Percentiles rank a stretch among this genome's conserved stretches.
These are phyloP conservation scores for Agarophyton chilense DNA, from an alignment of 23 red algal genomes.

Conservation along the genomic window DNA sequence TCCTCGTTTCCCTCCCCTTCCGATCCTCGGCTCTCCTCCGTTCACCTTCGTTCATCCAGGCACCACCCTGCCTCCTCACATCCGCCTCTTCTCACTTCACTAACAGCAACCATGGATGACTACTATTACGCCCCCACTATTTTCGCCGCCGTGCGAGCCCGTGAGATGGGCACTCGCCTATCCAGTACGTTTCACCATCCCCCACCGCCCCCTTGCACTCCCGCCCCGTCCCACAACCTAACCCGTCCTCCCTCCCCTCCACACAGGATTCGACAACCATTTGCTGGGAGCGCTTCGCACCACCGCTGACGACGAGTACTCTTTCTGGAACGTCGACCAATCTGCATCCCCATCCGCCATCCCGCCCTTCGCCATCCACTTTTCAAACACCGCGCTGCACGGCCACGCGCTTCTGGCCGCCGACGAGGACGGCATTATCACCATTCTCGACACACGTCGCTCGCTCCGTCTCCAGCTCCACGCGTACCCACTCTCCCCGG, in stretches of 20 bases:
- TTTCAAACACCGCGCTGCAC: conserved; percentile 50
- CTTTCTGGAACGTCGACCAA: conserved; percentile 38
- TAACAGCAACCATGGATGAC: neutral
- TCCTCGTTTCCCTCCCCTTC: too few species aligned
- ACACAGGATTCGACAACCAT: neutral
- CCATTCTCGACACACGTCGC: conserved; percentile 74
- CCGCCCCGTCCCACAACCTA: neutral
- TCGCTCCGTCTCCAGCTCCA: conserved; percentile 25
- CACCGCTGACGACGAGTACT: conserved; percentile 35
- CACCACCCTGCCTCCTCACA: too few species aligned
- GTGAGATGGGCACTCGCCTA: neutral
- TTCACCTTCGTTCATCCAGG: too few species aligned
- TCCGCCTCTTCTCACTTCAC: neutral
- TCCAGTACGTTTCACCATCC: neutral
- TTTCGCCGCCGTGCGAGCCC: conserved; percentile 5
- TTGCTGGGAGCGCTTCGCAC: conserved; percentile 10
- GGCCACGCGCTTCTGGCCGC: conserved; percentile 68
- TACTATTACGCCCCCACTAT: neutral
- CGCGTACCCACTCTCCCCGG: neutral
- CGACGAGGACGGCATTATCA: conserved; percentile 85
- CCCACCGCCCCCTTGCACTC: neutral
- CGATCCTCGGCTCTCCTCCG: too few species aligned
- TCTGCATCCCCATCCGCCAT: neutral
- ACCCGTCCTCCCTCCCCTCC: neutral
- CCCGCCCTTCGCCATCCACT: conserved; percentile 65